Evolutionary conservation across 176 grass and related monocot genomes (phyloP), one percentile per base, ranked within the genome.

Genomic region (Paspalum vaginatum): DNA sequence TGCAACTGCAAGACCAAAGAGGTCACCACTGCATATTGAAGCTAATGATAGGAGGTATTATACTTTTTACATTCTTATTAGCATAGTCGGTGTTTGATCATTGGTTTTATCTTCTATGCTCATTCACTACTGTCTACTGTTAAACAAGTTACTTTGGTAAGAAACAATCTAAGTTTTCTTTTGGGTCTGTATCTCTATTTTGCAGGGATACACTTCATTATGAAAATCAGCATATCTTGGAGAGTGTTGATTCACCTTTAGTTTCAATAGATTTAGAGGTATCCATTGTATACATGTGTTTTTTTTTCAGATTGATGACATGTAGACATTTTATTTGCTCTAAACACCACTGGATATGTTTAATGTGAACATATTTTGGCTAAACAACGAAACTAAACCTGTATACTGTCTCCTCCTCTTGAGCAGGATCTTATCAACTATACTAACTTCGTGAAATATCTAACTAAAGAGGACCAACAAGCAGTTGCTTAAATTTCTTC

Each of bases 371-470:
- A 41, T 46, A 53, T 73, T 79, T 74, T 74, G 51, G 57, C 25
- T 46, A 57, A 62, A 49, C 73, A 25, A 4, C 54, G 39, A 74
- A 61, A 72, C 14, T 87, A 64, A 79, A 53, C 49, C 53, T 15
- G 59, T 53, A 13, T 22, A 40, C 1, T 71, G 5, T 75, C 41
- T 68, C 17, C 67, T 72, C 59, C 51, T 87, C 57, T 83, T 79
- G 65, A 61, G 58, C 69, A 95, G 92, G 89, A 87, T 73, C 68
- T 94, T 74, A 66, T 89, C 25, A 85, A 89, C 72, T 94, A 87
- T 63, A 82, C 87, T 59, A 83, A 49, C 65, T 91, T 94, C 52
- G 60, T 81, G 53, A 87, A 85, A 82, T 86, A 60, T 78, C 67
- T 94, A 75, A 87, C 86, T 44, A 45, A 89, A 65, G 87, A 94